Percentiles rank a stretch among this genome's conserved stretches.
Evolutionary conservation across 1,139 yeast genomes (phyloP).

Genomic region (Kazachstania sp.): DNA sequence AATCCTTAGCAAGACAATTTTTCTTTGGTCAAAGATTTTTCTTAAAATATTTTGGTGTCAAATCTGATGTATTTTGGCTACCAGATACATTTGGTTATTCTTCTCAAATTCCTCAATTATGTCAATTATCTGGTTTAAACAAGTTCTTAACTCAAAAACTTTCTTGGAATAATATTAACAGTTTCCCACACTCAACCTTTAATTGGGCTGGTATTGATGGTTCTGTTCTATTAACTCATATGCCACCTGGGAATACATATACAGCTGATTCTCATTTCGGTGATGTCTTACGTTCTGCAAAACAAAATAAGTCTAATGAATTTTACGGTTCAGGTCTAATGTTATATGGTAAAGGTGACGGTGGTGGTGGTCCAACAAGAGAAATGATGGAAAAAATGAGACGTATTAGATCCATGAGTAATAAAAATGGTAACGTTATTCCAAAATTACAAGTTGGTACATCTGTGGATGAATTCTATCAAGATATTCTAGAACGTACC

Average conservation of each 20-base stretch:
- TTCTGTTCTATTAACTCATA: constrained; percentile 84
- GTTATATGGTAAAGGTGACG: constrained; percentile 90
- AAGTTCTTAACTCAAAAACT: constrained; percentile 86
- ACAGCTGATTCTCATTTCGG: constrained; percentile 91
- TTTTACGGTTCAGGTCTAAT: constrained; percentile 73
- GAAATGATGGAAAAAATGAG: constrained; percentile 90
- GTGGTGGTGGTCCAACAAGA: constrained; percentile 96
- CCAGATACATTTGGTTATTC: constrained; percentile 98
- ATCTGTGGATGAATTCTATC: constrained; percentile 66
- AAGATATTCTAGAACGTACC: constrained; percentile 53
- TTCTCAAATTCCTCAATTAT: constrained; percentile 88
- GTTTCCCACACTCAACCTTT: constrained; percentile 81
- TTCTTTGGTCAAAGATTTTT: constrained; percentile 84
- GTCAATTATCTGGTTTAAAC: constrained; percentile 74
- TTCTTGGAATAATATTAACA: constrained; percentile 91
- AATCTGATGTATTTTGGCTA: constrained; percentile 77
- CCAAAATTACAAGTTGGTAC: constrained; percentile 76
- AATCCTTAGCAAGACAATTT: constrained; percentile 80
- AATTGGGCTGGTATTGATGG: constrained; percentile 96
- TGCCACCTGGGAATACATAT: constrained; percentile 96
- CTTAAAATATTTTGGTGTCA: constrained; percentile 64
- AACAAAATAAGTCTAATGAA: constrained; percentile 75
- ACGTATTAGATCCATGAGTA: constrained; percentile 79
- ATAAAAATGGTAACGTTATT: constrained; percentile 64
- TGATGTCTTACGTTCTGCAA: constrained; percentile 72